Evolutionary conservation across 2,329 filamentous ascomycete species (phyloP).

Genomic region (Tolypocladium ovalisporum): DNA sequence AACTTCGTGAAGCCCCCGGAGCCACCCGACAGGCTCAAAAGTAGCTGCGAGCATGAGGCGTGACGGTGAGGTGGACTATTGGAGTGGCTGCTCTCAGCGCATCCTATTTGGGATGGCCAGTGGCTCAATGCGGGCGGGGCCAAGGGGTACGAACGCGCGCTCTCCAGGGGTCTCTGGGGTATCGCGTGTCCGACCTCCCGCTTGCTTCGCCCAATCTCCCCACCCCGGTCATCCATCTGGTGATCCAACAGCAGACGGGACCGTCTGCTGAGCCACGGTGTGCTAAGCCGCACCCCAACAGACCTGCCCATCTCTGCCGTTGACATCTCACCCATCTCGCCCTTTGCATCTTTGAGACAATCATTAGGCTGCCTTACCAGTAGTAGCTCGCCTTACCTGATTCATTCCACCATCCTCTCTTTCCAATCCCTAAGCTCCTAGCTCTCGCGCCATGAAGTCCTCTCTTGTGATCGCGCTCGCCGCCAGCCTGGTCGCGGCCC

Average conservation of each 20-base stretch:
- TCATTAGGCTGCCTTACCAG: not conserved
- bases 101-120: not conserved
- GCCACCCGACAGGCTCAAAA: no score
- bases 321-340: not conserved
- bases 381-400: not conserved
- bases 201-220: not conserved
- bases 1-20: no score
- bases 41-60: no score
- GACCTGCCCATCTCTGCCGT: not conserved
- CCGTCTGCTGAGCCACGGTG: not conserved
- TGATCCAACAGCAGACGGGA: not conserved
- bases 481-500: conserved; percentile 22
- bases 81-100: not conserved
- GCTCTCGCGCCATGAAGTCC: conserved; percentile 22
- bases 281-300: no score
- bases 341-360: not conserved
- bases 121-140: not conserved
- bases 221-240: not conserved
- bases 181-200: not conserved
- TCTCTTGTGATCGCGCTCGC: conserved; percentile 17
- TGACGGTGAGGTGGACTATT: not conserved
- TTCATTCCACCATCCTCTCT: not conserved
- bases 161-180: not conserved
- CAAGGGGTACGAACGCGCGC: not conserved
- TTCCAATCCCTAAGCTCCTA: not conserved